These are phyloP conservation scores for Durusdinium trenchii DNA, from an alignment of 73 alveolate genomes.

Conservation along the genomic window DNA sequence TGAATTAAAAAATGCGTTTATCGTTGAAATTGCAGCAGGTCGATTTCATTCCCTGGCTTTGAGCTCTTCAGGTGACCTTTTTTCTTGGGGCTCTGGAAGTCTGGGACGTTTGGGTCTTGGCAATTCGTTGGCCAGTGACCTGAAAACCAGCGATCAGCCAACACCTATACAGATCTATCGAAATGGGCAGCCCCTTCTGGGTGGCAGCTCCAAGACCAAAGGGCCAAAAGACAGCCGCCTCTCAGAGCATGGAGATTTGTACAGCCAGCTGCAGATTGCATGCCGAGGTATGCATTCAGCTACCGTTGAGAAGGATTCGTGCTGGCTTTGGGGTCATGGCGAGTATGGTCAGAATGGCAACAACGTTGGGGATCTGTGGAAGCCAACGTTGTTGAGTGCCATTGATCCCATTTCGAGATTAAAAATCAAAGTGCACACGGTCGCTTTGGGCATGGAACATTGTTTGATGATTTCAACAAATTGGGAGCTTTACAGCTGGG, in stretches of 20 bases:
- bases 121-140: not conserved
- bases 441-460: conserved; percentile 76
- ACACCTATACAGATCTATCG: conserved; percentile 8
- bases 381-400: conserved; percentile 33
- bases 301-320: conserved; percentile 19
- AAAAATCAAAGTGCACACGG: conserved; percentile 56
- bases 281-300: conserved; percentile 91
- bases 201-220: not conserved
- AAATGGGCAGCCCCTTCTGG: conserved; percentile 30
- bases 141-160: conserved; percentile 43
- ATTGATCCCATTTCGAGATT: conserved; percentile 47
- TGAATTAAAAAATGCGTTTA: not conserved
- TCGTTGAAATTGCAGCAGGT: conserved; percentile 73
- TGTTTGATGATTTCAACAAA: conserved; percentile 45
- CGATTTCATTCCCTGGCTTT: conserved; percentile 68
- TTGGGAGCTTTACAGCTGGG: conserved; percentile 57
- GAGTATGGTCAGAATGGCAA: conserved; percentile 78
- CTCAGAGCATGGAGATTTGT: not conserved
- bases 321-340: conserved; percentile 90
- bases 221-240: not conserved
- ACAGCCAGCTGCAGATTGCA: conserved; percentile 33
- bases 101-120: conserved; percentile 73
- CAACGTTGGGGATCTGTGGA: conserved; percentile 39
- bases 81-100: conserved; percentile 87
- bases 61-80: conserved; percentile 69